Evolutionary conservation across 1,284 basidiomycete genomes (phyloP).

Genomic region (Ceratobasidium sp.): DNA sequence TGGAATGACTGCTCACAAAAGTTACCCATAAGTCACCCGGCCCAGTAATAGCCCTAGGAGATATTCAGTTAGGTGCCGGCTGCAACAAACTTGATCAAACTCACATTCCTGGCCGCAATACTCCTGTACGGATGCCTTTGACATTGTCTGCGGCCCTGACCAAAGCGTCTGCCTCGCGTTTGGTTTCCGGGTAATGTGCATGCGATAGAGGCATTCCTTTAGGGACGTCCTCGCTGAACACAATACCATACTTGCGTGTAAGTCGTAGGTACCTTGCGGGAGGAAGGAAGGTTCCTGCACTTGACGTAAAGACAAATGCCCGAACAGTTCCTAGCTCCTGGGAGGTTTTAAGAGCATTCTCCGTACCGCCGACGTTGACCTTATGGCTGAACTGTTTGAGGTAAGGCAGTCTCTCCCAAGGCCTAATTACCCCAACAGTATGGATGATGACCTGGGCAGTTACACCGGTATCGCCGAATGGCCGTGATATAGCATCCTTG

Average conservation of each 20-base stretch:
- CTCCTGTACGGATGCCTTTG: too few species aligned
- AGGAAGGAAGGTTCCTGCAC: neutral
- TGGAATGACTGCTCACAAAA: neutral
- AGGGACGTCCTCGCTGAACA: neutral
- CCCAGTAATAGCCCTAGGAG: constrained; percentile 4
- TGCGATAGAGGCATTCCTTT: neutral
- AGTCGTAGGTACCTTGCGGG: constrained; percentile 14
- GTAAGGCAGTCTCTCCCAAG: constrained; percentile 24
- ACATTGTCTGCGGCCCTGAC: constrained; percentile 26
- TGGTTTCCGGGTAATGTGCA: constrained; percentile 1
- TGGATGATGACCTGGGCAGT: constrained; percentile 29
- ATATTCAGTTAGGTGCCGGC: neutral
- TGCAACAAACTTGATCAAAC: neutral
- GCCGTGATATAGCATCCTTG: constrained; percentile 15
- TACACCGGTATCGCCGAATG: constrained; percentile 10
- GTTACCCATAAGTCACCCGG: constrained; percentile 9
- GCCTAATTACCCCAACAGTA: constrained; percentile 17
- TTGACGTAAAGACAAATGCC: constrained; percentile 25
- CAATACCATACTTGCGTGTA: neutral
- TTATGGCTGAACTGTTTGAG: constrained; percentile 27
- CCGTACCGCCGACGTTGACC: constrained; percentile 18
- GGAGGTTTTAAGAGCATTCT: constrained; percentile 23
- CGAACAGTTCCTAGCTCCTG: constrained; percentile 24
- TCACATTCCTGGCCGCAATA: constrained; percentile 28
- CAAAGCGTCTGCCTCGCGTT: constrained; percentile 21